Conservation (phyloP, 306 rosid genomes). For the Senna siamea region DNA sequence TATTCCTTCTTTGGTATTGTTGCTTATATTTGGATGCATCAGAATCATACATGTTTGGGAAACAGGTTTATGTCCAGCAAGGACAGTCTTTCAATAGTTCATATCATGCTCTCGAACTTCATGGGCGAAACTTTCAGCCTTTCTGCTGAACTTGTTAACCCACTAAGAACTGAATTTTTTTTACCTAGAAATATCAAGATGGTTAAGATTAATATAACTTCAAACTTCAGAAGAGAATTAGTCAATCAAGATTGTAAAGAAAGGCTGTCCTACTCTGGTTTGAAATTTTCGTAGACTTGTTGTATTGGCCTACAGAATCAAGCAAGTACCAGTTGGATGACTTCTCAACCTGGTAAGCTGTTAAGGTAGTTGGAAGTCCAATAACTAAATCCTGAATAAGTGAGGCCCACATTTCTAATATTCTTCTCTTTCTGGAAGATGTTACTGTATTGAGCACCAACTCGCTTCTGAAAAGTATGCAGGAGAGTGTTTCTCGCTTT, state of each 20-base stretch:
- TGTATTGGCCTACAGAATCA: conserved; percentile 28
- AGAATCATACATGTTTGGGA: too few species aligned
- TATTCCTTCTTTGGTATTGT: too few species aligned
- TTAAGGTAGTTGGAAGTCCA: conserved; percentile 44
- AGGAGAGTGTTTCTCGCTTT: conserved; percentile 5
- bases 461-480: background rate
- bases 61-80: too few species aligned
- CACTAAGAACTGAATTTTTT: too few species aligned
- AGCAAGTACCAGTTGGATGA: conserved; percentile 18
- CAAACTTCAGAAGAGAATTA: too few species aligned
- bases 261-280: conserved; percentile 33
- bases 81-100: too few species aligned
- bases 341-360: conserved; percentile 19
- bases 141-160: conserved; percentile 35
- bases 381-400: conserved; percentile 42
- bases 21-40: too few species aligned
- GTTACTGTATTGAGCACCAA: too few species aligned
- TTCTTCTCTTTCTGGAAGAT: background rate
- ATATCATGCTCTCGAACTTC: conserved; percentile 41
- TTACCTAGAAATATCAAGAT: too few species aligned
- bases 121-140: conserved; percentile 27
- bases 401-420: conserved; percentile 44
- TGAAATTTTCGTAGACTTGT: conserved; percentile 1
- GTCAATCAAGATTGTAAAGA: too few species aligned
- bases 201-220: too few species aligned